phyloP scores from a whole-genome alignment of 2,329 filamentous ascomycete genomes.

The Nemania abortiva region DNA sequence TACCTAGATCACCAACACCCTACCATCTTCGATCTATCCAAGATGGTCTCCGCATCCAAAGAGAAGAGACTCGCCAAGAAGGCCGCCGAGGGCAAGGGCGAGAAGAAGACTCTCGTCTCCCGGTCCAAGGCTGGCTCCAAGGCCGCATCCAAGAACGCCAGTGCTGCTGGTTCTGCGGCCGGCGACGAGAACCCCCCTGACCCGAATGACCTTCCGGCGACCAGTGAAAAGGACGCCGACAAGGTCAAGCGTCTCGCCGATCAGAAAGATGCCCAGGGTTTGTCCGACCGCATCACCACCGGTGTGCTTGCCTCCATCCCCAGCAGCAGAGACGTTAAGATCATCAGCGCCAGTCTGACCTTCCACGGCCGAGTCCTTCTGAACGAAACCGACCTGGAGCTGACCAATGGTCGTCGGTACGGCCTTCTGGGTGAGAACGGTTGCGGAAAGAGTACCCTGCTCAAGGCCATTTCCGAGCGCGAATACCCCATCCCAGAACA shows the following conservation, averaged over 20 bases:
- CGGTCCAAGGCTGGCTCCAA: constrained; percentile 76
- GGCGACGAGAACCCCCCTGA: constrained; percentile 74
- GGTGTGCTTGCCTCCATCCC: constrained; percentile 90
- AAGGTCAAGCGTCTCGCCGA: constrained; percentile 88
- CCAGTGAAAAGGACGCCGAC: constrained; percentile 69
- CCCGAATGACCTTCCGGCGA: constrained; percentile 78
- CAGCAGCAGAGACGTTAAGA: constrained; percentile 94
- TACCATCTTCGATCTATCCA: constrained; percentile 48
- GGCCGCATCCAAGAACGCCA: constrained; percentile 66
- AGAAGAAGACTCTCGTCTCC: constrained; percentile 81
- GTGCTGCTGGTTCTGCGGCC: constrained; percentile 67
- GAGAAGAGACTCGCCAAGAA: constrained; percentile 79
- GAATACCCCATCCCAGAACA: constrained; percentile 97
- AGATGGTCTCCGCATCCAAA: constrained; percentile 77
- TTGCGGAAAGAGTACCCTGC: constrained; percentile 97
- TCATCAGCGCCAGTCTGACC: constrained; percentile 90
- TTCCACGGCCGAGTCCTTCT: constrained; percentile 98
- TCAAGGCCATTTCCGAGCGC: constrained; percentile 93
- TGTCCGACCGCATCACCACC: constrained; percentile 98
- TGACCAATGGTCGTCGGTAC: constrained; percentile 93
- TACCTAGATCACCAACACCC: neutral
- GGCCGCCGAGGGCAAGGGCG: constrained; percentile 77
- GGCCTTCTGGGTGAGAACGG: constrained; percentile 98
- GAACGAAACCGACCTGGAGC: constrained; percentile 91
- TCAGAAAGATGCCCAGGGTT: constrained; percentile 95